Percentiles rank a stretch among this genome's conserved stretches.
Evolutionary conservation across 305 asterid species (phyloP).

Genomic region (Plantago lanceolata): DNA sequence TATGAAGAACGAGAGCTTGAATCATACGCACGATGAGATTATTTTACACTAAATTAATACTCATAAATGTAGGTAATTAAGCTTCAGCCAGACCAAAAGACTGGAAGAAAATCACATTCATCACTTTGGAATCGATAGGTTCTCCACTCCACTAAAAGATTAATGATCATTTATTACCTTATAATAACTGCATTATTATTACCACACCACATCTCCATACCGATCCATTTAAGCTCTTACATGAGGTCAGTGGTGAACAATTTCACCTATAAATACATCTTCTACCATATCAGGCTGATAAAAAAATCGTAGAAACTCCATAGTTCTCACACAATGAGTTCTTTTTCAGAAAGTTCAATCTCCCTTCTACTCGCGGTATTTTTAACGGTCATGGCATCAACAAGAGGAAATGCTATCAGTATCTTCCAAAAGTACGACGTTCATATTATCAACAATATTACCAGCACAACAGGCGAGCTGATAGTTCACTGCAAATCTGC

Average conservation of each 20-base stretch:
- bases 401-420: slow-evolving; percentile 14
- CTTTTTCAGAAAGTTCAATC: not conserved
- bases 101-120: no score
- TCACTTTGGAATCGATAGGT: no score
- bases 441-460: slow-evolving; percentile 29
- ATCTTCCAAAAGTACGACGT: slow-evolving; percentile 35
- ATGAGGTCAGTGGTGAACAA: not conserved
- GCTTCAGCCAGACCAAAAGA: no score
- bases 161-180: not conserved
- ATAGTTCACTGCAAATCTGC: slow-evolving; percentile 33
- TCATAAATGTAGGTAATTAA: no score
- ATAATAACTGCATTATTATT: slow-evolving; percentile 22
- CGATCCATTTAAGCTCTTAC: slow-evolving; percentile 6
- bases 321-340: slow-evolving; percentile 15
- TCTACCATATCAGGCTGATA: not conserved
- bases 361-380: not conserved
- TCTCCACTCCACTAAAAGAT: no score
- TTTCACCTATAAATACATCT: slow-evolving; percentile 22
- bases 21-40: no score
- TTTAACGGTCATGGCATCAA: slow-evolving; percentile 10
- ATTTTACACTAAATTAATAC: no score
- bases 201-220: not conserved
- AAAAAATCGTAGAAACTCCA: not conserved
- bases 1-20: no score
- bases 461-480: slow-evolving; percentile 8